These are phyloP conservation scores for Talaromyces sp. DNA, from an alignment of 2,329 filamentous ascomycete genomes.

Conservation along the genomic window DNA sequence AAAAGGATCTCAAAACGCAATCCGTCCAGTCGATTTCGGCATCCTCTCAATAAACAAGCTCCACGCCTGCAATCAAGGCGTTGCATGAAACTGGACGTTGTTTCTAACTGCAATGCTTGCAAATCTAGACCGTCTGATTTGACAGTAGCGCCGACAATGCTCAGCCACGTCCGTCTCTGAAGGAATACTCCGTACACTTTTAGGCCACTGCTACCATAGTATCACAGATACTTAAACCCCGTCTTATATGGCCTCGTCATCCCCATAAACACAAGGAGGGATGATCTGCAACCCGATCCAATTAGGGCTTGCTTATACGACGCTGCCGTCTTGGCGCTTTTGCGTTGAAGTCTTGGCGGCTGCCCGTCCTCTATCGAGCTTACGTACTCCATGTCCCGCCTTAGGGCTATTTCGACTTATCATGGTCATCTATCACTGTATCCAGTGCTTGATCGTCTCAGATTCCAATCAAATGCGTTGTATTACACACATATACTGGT, in stretches of 20 bases:
- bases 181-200: background rate
- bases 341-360: background rate
- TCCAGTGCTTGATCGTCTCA: background rate
- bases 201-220: background rate
- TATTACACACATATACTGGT: background rate
- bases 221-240: background rate
- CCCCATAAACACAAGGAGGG: background rate
- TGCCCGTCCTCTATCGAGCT: background rate
- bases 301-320: background rate
- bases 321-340: background rate
- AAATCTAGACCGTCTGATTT: background rate
- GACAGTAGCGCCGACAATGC: background rate
- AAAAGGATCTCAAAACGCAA: background rate
- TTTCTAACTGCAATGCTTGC: background rate
- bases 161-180: background rate
- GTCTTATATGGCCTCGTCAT: background rate
- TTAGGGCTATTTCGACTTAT: background rate
- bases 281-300: background rate
- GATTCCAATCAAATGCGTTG: background rate
- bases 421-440: background rate
- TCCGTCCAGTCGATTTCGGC: background rate
- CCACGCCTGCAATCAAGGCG: background rate
- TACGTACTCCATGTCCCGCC: background rate
- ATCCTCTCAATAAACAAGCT: background rate
- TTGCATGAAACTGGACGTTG: background rate